Evolutionary conservation across 2,329 filamentous ascomycete genomes (phyloP).

Genomic region (Orbilia oligospora): DNA sequence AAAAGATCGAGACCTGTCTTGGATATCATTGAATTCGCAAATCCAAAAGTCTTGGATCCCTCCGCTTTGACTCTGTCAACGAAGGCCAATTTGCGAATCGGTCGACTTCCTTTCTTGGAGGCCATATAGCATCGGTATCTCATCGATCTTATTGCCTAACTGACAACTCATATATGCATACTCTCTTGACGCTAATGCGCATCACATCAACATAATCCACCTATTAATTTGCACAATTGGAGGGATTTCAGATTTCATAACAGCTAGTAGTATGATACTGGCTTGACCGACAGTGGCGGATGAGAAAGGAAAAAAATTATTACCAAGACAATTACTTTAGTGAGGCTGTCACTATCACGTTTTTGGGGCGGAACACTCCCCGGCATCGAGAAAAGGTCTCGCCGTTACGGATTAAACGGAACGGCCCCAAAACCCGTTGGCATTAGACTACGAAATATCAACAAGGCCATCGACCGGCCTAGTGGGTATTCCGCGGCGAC

Average conservation of each 20-base stretch:
- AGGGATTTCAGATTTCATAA: background rate
- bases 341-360: constrained; percentile 37
- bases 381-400: background rate
- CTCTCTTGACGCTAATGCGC: constrained; percentile 59
- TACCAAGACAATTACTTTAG: constrained; percentile 4
- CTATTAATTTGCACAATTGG: constrained; percentile 1
- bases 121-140: constrained; percentile 29
- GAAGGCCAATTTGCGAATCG: constrained; percentile 35
- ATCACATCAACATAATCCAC: constrained; percentile 38
- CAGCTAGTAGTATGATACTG: constrained; percentile 30
- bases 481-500: constrained; percentile 54
- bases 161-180: constrained; percentile 55
- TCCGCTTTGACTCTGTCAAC: constrained; percentile 12
- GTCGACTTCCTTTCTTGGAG: constrained; percentile 41
- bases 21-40: constrained; percentile 36
- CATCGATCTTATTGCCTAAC: constrained; percentile 29
- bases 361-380: constrained; percentile 22
- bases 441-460: background rate
- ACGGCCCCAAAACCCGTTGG: constrained; percentile 19
- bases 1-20: constrained; percentile 49
- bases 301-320: background rate
- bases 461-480: constrained; percentile 22
- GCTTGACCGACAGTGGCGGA: constrained; percentile 36
- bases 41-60: constrained; percentile 26
- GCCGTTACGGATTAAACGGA: constrained; percentile 21